Base-by-base conservation (phyloP, 176 grass and related monocot genomes). In the Lolium perenne region DNA sequence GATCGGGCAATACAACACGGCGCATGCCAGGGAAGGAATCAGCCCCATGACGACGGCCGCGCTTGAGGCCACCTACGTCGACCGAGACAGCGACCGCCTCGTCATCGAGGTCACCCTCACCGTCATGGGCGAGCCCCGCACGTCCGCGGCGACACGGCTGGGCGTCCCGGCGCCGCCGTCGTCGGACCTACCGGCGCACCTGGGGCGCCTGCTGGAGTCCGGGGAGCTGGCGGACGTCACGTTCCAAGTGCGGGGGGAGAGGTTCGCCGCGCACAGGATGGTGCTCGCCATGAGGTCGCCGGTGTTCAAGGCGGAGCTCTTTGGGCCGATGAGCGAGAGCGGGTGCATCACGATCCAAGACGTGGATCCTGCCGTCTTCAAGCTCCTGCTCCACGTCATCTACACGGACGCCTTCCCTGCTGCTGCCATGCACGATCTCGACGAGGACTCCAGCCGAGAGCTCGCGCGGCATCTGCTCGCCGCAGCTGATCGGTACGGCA, bases 401-500 rank as follows among this genome's bases (percentile, higher is more conserved):
- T 74, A 74, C 71, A 74, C 71, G 4, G 71, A 74, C 9, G 3
- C 46, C 2, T n/a, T 74, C 10, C 10, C 71, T 6, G 41, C 71
- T 6, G 41, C 71, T 6, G 41, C 41, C 75, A 77, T 77, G 75
- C 26, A 77, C 3, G 53, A 57, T 4, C 26, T n/a, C 23, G 75
- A 77, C 1, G 74, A n/a, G 25, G 26, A 73, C 70, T 3, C 4
- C 8, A 47, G 10, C 12, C 6, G 45, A 8, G 71, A 74, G 43
- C 71, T 74, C 6, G 21, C 71, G 6, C 43, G 71, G 8, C 71
- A 74, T 23, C 71, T 74, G 71, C 71, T 74, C 21, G 46, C 32
- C n/a, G 71, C 46, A n/a, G 71, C 43, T 1, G 70, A 73, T 22
- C 41, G 71, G 2, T 74, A 74, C 71, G 71, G 23, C 71, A 74